Evolutionary conservation across 495 filamentous ascomycete species (phyloP), one percentile per base, ranked within the genome.

Genomic region (Hypoxylon cercidicola): DNA sequence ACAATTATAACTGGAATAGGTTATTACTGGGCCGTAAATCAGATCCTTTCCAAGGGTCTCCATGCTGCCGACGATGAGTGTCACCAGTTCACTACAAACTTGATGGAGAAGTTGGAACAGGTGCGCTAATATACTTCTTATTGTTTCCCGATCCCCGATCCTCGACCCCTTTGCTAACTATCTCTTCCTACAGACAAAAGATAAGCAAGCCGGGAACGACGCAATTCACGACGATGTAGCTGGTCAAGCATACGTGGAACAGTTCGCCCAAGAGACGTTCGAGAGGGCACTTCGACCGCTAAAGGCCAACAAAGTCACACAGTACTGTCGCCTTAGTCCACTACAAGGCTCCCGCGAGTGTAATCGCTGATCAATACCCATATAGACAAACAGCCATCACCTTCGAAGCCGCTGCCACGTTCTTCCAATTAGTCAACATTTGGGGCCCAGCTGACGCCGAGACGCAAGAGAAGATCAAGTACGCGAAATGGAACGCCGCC

Each of bases 61-160:
- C 96, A 98, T 73, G 85, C 80, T 19, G 77, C 81, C 51, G 89
- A 93, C 72, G 84, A 88, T 39, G 93, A 95, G 67, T 85, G 87
- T 58, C 87, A 88, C 55, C 68, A 78, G 43, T 98, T 93, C 72
- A 96, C 93, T 1, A 91, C 87, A 20, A 80, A 79, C 19, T 80
- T 98, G 64, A 93, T 99, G 88, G 93, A 97, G 66, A 95, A 93
- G 77, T 81, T 99, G 56, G 95, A 99, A 75, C 79, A 87, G 79
- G 91, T 93, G 79, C 58, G 81, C 35, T 16, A 13, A 30, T 19
- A 44, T 16, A 18, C 49, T 8, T n/a, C 52, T 35, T 28, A 28
- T 18, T 19, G 15, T 32, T 39, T 37, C 48, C 13, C 34, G 10
- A 19, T 47, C 21, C 16, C 4, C 19, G 11, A n/a, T 28, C 13